Conservation (phyloP, 148 eudicot genomes). For the Chenopodium quinoa region DNA sequence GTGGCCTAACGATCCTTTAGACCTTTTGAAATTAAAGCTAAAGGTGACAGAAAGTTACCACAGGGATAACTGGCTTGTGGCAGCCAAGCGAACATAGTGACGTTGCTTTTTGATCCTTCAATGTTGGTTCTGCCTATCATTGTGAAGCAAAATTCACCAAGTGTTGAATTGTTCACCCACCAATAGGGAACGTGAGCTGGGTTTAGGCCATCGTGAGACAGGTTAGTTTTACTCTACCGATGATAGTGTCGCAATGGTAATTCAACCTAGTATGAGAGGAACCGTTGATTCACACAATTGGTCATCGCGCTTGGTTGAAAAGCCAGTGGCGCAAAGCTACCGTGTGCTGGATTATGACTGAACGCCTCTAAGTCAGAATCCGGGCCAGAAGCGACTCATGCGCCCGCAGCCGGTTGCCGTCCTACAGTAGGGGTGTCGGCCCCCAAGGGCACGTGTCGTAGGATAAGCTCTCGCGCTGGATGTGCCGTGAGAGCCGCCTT, state of each 20-base stretch:
- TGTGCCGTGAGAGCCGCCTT: no score
- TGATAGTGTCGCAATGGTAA: conserved; percentile 37
- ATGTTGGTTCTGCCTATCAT: background rate
- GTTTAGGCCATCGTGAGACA: conserved; percentile 55
- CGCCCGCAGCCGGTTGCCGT: no score
- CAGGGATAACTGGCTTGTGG: background rate
- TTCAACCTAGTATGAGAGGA: background rate
- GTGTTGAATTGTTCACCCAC: conserved; percentile 43
- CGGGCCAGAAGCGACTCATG: no score
- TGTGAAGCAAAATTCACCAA: background rate
- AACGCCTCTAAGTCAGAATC: no score
- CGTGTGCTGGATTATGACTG: no score
- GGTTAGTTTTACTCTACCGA: conserved; percentile 49
- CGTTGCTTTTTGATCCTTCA: background rate
- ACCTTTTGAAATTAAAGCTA: background rate
- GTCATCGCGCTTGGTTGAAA: no score
- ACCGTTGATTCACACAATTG: background rate
- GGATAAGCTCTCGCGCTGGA: no score
- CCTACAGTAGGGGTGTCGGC: no score
- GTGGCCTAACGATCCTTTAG: background rate
- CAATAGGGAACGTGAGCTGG: conserved; percentile 68
- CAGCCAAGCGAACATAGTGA: background rate
- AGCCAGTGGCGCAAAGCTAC: no score
- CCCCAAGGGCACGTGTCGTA: no score
- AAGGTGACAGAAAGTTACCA: background rate